These are phyloP conservation scores for Neobulgaria alba DNA, from an alignment of 2,329 filamentous ascomycete genomes.

Conservation along the genomic window DNA sequence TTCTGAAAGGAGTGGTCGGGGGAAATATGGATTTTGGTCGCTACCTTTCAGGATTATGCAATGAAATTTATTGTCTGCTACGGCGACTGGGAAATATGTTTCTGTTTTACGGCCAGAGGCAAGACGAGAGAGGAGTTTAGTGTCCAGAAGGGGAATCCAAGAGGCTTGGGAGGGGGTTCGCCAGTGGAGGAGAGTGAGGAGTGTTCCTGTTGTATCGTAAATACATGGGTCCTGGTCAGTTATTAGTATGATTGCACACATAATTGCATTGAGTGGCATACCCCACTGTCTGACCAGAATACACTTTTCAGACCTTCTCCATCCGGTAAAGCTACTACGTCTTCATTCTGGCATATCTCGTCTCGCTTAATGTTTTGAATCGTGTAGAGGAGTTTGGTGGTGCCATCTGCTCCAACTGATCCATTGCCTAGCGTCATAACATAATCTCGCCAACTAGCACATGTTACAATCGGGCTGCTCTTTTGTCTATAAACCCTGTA, in stretches of 20 bases:
- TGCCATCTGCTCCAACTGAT: conserved; percentile 69
- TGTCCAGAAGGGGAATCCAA: conserved; percentile 92
- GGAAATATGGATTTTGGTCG: conserved; percentile 89
- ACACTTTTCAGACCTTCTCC: conserved; percentile 67
- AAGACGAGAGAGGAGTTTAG: conserved; percentile 71
- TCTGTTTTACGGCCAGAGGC: conserved; percentile 81
- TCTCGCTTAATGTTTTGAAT: conserved; percentile 93
- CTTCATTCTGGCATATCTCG: conserved; percentile 89
- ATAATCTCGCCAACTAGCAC: conserved; percentile 90
- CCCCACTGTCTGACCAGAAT: conserved; percentile 88
- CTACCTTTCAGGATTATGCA: conserved; percentile 98
- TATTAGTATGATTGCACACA: conserved; percentile 5
- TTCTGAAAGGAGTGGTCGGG: conserved; percentile 78
- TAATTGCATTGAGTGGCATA: conserved; percentile 34
- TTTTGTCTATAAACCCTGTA: conserved; percentile 87
- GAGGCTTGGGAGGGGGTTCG: conserved; percentile 72
- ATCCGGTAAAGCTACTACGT: conserved; percentile 75
- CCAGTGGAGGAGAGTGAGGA: conserved; percentile 88
- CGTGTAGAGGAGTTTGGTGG: conserved; percentile 72
- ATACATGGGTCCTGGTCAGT: conserved; percentile 73
- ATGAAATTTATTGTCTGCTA: conserved; percentile 86
- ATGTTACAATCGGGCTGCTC: conserved; percentile 81
- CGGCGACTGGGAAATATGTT: conserved; percentile 89
- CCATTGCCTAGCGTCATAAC: conserved; percentile 96
- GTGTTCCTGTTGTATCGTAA: conserved; percentile 84